A percentile compares a stretch with the other conserved stretches of the same genome.
Conservation (phyloP, 139 green algal species). For the Prasinococcaceae sp. region DNA sequence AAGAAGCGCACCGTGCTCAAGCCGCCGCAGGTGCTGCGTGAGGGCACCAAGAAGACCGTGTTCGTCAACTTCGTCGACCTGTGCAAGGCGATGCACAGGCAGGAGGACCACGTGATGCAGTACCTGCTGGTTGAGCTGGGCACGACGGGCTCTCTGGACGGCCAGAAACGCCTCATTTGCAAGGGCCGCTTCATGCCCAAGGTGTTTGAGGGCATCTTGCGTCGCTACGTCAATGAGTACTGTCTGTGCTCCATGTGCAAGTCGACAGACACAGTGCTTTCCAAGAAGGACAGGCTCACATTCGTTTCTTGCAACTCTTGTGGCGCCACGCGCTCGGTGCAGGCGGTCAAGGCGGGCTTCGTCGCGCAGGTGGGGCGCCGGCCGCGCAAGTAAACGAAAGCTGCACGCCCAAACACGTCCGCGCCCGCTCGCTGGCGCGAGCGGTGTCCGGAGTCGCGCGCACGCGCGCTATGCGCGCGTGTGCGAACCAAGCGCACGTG, state of each 20-base stretch:
- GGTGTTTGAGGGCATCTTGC: slow-evolving; percentile 90
- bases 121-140: slow-evolving; percentile 94
- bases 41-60: slow-evolving; percentile 99
- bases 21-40: slow-evolving; percentile 85
- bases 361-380: slow-evolving; percentile 48
- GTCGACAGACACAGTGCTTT: slow-evolving; percentile 67
- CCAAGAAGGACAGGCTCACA: slow-evolving; percentile 26
- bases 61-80: slow-evolving; percentile 99
- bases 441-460: no score
- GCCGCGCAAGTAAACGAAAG: no score
- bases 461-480: no score
- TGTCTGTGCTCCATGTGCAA: slow-evolving; percentile 97
- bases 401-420: no score
- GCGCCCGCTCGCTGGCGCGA: no score
- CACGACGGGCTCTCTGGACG: slow-evolving; percentile 51
- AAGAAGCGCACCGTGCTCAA: slow-evolving; percentile 91
- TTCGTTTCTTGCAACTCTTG: slow-evolving; percentile 33
- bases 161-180: slow-evolving; percentile 82
- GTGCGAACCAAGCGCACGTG: no score
- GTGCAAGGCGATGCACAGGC: slow-evolving; percentile 76
- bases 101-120: slow-evolving; percentile 61
- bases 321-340: slow-evolving; percentile 67
- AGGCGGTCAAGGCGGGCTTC: slow-evolving; percentile 88
- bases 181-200: slow-evolving; percentile 97
- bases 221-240: slow-evolving; percentile 90